Evolutionary conservation across 2,329 filamentous ascomycete genomes (phyloP), one percentile per base, ranked within the genome.

Genomic region (Ophiocordyceps unilateralis): DNA sequence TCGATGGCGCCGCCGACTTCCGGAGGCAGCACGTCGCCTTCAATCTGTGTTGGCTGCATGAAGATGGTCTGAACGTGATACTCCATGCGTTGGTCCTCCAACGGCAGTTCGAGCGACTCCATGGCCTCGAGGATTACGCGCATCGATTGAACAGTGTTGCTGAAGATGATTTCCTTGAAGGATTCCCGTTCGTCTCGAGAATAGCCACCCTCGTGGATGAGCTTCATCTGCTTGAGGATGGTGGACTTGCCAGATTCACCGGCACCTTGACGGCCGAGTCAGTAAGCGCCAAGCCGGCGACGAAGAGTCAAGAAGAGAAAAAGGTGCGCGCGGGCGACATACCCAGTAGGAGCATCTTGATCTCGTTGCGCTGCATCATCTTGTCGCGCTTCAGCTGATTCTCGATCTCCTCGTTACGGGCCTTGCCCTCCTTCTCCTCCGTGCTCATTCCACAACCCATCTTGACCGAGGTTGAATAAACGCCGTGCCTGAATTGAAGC

Each of bases 381-480:
- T 93, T 93, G 62, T 98, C 91, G 64, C 86, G 78, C 78, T 95
- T 96, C 62, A 96, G 73, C 73, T 96, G 89, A 65, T 95, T 96
- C 70, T 98, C 91, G 60, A 98, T 98, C 78, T 96, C 89, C 76
- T 98, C 91, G 64, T 98, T 96, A 56, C 91, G 82, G 73, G 87
- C 85, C 84, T 95, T 96, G 70, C 91, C 89, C 87, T 96, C 91
- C 82, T 95, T 95, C 71, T 96, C 91, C 73, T 96, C 91, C 61
- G 91, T 94, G 66, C 89, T 96, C 86, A 95, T 93, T 69, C 89
- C 89, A 67, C 91, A 98, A 79, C 91, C 91, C 91, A 98, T 98
- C 58, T 72, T 87, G 81, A 62, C 70, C 66, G 64, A 55, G 47
- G 51, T 47, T 43, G 48, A 49, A 44, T 44, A 43, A 42, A 50